Evolutionary conservation across 345 rosid genomes (phyloP), one percentile per base, ranked within the genome.

Genomic region (Euphorbia lathyris): DNA sequence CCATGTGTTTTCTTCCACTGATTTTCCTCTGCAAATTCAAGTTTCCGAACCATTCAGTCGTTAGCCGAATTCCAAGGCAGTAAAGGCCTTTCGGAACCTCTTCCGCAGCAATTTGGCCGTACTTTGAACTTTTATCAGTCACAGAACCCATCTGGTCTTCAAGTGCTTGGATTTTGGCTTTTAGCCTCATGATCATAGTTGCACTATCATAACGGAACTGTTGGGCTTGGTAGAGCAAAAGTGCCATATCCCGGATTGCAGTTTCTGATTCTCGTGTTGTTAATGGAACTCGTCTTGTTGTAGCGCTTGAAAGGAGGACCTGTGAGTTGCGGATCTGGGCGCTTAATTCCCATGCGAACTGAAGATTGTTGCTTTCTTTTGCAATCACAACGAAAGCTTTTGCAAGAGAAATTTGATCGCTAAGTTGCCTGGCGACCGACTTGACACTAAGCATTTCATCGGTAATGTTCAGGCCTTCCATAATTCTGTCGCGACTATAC

Each of bases 101-200:
- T 77, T 93, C 98, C 2, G 98, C 97, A 70, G 98, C 98, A 58
- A 93, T 90, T 80, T 93, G 98, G n/a, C 96, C 97, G 65, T 84
- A 90, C 79, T 93, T 93, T 13, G 93, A 84, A 71, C 97, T 93
- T 74, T 90, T 93, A 74, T 90, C 98, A 11, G 38, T 83, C 56
- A 89, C 78, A 27, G 86, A 77, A 75, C 82, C 74, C 90, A 82
- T 83, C 76, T 90, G 91, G 66, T 93, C 97, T 71, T 93, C 96
- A 43, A 90, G 90, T 60, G 83, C 64, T 80, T 93, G 98, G 65
- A 93, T 82, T 20, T 85, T 84, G 71, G 97, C 96, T 85, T 89
- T 90, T 58, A 93, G 79, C 77, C 93, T 81, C 98, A 89, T 90
- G 75, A 93, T 89, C 96, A 93, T 93, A 20, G 98, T 93, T 52